These are phyloP conservation scores for Sarcomyxa edulis DNA, from an alignment of 768 basidiomycete species.

Conservation along the genomic window DNA sequence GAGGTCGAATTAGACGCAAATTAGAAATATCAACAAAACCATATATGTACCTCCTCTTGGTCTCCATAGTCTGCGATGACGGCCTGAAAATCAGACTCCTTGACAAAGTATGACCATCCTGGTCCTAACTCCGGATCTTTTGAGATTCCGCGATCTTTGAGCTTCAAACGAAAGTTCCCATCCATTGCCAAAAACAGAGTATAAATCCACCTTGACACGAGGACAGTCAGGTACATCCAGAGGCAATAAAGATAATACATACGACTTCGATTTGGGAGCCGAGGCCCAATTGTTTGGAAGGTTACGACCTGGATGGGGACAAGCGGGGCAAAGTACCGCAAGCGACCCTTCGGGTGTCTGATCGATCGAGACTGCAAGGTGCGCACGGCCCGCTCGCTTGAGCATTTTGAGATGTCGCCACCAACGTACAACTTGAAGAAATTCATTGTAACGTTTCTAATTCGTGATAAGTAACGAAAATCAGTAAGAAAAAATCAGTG, in stretches of 20 bases:
- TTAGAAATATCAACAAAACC: slow-evolving; percentile 17
- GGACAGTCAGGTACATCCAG: not conserved
- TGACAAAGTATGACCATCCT: slow-evolving; percentile 15
- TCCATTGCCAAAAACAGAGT: slow-evolving; percentile 17
- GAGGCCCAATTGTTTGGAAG: slow-evolving; percentile 17
- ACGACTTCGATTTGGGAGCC: slow-evolving; percentile 7
- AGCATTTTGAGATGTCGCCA: slow-evolving; percentile 17
- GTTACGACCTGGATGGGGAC: slow-evolving; percentile 24
- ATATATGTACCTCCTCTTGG: slow-evolving; percentile 15
- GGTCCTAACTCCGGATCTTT: slow-evolving; percentile 14
- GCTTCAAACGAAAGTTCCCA: slow-evolving; percentile 23
- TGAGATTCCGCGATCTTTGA: slow-evolving; percentile 18
- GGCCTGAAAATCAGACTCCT: slow-evolving; percentile 3
- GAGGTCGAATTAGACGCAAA: slow-evolving; percentile 12
- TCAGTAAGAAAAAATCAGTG: not conserved
- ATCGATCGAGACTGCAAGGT: slow-evolving; percentile 11
- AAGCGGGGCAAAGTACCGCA: slow-evolving; percentile 24
- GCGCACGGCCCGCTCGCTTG: slow-evolving; percentile 20
- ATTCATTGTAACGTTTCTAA: slow-evolving; percentile 22
- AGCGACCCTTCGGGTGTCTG: slow-evolving; percentile 17
- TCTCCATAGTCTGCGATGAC: slow-evolving; percentile 4
- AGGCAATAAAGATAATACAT: slow-evolving; percentile 1
- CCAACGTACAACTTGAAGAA: slow-evolving; percentile 17
- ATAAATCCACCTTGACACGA: slow-evolving; percentile 10
- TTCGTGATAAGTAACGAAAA: not conserved